A percentile compares a stretch with the other conserved stretches of the same genome.
Conservation (phyloP, 345 rosid genomes). For the Triadica sebifera region DNA sequence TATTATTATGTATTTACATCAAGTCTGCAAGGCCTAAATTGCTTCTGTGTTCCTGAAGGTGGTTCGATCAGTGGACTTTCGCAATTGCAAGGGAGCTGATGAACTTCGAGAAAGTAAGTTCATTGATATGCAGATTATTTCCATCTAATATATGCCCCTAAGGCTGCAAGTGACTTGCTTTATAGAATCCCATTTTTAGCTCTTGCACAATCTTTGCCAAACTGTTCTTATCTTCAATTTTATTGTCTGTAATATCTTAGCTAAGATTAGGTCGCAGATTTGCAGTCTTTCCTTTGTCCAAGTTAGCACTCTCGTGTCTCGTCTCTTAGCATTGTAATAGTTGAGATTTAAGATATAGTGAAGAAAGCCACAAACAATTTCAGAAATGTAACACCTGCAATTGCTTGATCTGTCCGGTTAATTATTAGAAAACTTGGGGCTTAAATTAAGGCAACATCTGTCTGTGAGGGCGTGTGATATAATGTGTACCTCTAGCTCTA, state of each 20-base stretch:
- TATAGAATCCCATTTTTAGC: neutral
- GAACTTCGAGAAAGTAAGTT: slow-evolving; percentile 75
- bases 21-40: slow-evolving; percentile 1
- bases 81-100: slow-evolving; percentile 53
- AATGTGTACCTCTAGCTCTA: too few species aligned
- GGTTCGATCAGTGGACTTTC: slow-evolving; percentile 63
- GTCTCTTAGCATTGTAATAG: neutral
- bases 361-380: too few species aligned
- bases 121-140: neutral
- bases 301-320: neutral
- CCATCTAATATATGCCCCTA: neutral
- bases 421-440: neutral
- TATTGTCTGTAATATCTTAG: neutral
- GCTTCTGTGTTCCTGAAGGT: slow-evolving; percentile 40
- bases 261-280: neutral
- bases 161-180: neutral
- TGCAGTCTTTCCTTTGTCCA: neutral
- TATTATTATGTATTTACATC: neutral
- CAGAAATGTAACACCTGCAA: too few species aligned
- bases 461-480: too few species aligned
- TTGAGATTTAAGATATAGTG: neutral
- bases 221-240: neutral
- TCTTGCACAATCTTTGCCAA: neutral
- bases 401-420: neutral
- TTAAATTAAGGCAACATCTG: neutral